Conservation (phyloP, 495 filamentous ascomycete genomes). For the Aspergillus haitiensis region DNA sequence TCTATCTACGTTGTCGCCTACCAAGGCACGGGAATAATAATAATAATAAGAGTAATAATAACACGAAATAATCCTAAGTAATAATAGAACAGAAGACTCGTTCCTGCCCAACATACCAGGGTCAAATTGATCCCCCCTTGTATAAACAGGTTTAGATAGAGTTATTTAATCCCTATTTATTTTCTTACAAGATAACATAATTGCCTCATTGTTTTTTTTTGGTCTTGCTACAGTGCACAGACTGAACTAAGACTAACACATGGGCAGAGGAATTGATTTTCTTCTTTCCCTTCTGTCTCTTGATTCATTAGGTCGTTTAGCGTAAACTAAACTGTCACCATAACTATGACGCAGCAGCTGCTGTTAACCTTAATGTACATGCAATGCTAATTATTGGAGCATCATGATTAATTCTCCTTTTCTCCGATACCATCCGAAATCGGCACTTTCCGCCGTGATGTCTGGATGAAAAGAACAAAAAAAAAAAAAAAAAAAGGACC, state of each 20-base stretch:
- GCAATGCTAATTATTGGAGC: too few relatives aligned
- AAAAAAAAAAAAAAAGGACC: not conserved
- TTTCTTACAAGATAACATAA: not conserved
- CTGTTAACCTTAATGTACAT: too few relatives aligned
- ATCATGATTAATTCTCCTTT: not conserved
- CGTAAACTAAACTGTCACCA: too few relatives aligned
- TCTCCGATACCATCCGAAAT: not conserved
- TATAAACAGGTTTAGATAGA: not conserved
- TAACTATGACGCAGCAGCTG: too few relatives aligned
- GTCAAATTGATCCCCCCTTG: not conserved
- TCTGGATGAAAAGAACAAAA: not conserved
- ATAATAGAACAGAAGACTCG: not conserved
- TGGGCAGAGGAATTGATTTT: too few relatives aligned
- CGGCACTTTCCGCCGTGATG: constrained; percentile 1
- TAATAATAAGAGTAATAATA: not conserved
- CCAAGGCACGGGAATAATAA: not conserved
- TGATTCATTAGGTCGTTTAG: too few relatives aligned
- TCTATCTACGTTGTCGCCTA: not conserved
- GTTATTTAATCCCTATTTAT: not conserved
- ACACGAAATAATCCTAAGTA: too few relatives aligned
- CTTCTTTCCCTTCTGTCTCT: too few relatives aligned
- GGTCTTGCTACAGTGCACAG: too few relatives aligned
- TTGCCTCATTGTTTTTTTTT: not conserved
- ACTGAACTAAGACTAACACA: too few relatives aligned
- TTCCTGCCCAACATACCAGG: not conserved